Evolutionary conservation across 1,139 yeast species (phyloP).

Genomic region (Pichiaceae sp.): DNA sequence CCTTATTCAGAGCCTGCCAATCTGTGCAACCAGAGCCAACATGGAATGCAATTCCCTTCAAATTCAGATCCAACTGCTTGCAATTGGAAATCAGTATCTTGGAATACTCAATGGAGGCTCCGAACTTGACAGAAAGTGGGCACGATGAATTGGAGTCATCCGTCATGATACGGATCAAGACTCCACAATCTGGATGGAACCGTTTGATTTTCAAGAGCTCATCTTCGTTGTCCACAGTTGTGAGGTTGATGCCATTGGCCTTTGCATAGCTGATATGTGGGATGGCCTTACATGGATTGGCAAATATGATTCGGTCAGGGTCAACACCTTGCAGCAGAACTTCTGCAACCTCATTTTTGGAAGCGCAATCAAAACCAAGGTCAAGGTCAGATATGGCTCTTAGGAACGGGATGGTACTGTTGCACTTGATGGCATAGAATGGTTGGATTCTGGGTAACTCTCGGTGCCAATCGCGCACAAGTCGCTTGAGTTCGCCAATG

Average conservation of each 20-base stretch:
- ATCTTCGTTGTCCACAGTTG: constrained; percentile 85
- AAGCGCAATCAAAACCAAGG: constrained; percentile 88
- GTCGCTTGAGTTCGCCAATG: constrained; percentile 58
- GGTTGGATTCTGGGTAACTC: constrained; percentile 73
- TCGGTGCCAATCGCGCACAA: constrained; percentile 52
- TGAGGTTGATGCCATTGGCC: constrained; percentile 46
- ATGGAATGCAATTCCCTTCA: constrained; percentile 89
- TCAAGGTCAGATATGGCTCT: constrained; percentile 51
- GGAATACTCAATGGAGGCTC: constrained; percentile 60
- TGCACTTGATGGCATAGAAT: constrained; percentile 90
- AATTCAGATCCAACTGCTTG: constrained; percentile 47
- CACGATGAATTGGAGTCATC: constrained; percentile 88
- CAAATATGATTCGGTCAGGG: constrained; percentile 70
- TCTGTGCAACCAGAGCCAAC: constrained; percentile 93
- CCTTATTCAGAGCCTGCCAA: constrained; percentile 56
- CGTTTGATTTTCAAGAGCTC: constrained; percentile 70
- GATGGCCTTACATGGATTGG: constrained; percentile 87
- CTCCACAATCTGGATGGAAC: constrained; percentile 51
- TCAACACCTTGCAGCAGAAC: constrained; percentile 55
- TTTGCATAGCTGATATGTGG: constrained; percentile 72
- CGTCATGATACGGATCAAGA: constrained; percentile 77
- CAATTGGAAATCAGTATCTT: constrained; percentile 54
- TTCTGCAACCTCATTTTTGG: constrained; percentile 71
- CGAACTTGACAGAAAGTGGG: constrained; percentile 82
- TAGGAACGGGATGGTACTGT: constrained; percentile 61